Evolutionary conservation across 257 asterid species (phyloP).

Genomic region (Solanum verrucosum): DNA sequence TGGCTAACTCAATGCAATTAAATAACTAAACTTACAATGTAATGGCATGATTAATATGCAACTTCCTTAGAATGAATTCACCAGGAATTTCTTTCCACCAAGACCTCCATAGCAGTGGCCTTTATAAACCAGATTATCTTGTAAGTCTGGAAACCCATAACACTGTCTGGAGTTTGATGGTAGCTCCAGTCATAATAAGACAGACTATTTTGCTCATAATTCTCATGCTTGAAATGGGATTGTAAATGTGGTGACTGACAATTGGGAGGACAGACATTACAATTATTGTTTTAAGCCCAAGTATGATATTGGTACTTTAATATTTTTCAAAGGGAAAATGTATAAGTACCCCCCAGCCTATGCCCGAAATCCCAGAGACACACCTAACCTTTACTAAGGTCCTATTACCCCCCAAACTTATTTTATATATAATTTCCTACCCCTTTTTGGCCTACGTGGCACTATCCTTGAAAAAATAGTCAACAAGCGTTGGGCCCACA

Average conservation of each 20-base stretch:
- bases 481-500: too few relatives aligned
- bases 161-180: not conserved
- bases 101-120: not conserved
- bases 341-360: too few relatives aligned
- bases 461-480: too few relatives aligned
- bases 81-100: not conserved
- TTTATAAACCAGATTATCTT: not conserved
- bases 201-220: not conserved
- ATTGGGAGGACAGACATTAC: not conserved
- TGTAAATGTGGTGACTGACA: not conserved
- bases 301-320: not conserved
- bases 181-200: not conserved
- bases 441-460: too few relatives aligned
- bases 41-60: not conserved
- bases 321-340: too few relatives aligned
- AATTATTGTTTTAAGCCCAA: not conserved
- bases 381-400: too few relatives aligned
- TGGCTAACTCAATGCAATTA: not conserved
- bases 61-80: not conserved
- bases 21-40: not conserved
- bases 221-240: not conserved
- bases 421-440: too few relatives aligned
- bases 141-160: not conserved
- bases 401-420: too few relatives aligned
- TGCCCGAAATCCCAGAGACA: too few relatives aligned